Evolutionary conservation across 129 eudicot genomes (phyloP).

Genomic region (Escallonia herrerae): DNA sequence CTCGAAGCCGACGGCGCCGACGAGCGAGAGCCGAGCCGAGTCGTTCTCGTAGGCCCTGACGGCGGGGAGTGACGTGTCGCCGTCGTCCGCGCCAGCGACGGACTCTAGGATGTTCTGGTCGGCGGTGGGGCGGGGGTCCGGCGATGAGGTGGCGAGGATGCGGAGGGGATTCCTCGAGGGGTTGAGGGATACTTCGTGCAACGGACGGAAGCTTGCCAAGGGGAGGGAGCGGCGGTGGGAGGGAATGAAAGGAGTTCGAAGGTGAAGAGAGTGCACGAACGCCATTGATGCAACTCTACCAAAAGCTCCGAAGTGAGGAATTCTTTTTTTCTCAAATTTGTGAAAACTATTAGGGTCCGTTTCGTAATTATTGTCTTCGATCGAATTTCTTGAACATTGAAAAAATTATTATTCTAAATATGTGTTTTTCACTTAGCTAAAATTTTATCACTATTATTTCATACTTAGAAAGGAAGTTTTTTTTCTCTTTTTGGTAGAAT

Average conservation of each 20-base stretch:
- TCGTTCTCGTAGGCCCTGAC: constrained; percentile 86
- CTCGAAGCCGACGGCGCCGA: constrained; percentile 66
- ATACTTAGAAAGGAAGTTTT: too few species aligned
- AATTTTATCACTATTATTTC: too few species aligned
- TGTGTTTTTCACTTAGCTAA: too few species aligned
- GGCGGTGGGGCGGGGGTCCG: constrained; percentile 30
- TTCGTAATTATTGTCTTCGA: too few species aligned
- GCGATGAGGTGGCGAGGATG: constrained; percentile 20
- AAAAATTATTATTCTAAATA: too few species aligned
- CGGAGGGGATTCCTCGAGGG: constrained; percentile 12
- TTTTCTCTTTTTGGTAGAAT: too few species aligned
- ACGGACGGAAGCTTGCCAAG: constrained; percentile 3
- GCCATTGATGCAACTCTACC: constrained; percentile 39
- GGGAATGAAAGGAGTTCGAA: constrained; percentile 18
- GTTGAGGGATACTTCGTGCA: constrained; percentile 24
- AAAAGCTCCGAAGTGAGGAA: too few species aligned
- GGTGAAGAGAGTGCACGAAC: constrained; percentile 21
- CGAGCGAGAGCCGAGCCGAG: constrained; percentile 52
- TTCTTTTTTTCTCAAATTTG: too few species aligned
- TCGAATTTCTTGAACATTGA: too few species aligned
- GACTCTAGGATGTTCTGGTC: constrained; percentile 51
- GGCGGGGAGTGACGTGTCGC: constrained; percentile 33
- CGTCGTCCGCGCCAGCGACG: constrained; percentile 26
- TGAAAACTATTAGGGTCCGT: too few species aligned
- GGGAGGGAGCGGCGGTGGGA: constrained; percentile 8